phyloP scores from a whole-genome alignment of 1,139 yeast species.

The Taphrina pruni region DNA sequence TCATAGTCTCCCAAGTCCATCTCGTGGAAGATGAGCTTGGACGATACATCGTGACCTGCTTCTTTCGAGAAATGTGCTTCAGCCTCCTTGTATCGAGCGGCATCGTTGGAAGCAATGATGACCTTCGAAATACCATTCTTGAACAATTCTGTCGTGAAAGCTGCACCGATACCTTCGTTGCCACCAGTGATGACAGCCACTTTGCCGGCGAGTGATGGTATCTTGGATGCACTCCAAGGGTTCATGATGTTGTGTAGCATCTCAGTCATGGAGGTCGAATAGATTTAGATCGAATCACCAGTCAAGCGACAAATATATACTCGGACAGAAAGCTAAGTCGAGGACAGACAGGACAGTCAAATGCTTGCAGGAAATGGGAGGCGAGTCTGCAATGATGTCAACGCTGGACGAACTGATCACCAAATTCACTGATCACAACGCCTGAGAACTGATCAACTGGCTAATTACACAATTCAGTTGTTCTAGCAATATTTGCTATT shows the following conservation, averaged over 20 bases:
- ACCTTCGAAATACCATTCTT: constrained; percentile 30
- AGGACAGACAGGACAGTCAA: not conserved
- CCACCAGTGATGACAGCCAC: constrained; percentile 49
- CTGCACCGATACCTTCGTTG: constrained; percentile 46
- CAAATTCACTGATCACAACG: not conserved
- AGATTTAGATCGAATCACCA: not conserved
- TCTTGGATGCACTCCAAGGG: constrained; percentile 48
- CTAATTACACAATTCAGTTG: too few relatives aligned
- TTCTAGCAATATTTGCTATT: too few relatives aligned
- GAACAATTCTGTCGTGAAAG: constrained; percentile 44
- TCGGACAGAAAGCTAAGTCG: not conserved
- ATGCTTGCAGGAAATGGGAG: too few relatives aligned
- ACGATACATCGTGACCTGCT: constrained; percentile 29
- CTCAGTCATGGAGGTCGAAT: constrained; percentile 7
- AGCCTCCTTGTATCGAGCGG: constrained; percentile 31
- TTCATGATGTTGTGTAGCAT: constrained; percentile 33
- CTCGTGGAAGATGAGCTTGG: constrained; percentile 22
- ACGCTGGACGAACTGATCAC: not conserved
- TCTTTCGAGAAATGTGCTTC: constrained; percentile 32
- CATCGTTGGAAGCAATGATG: constrained; percentile 32
- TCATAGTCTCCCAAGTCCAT: constrained; percentile 28
- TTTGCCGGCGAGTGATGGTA: constrained; percentile 57
- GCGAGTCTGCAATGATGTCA: not conserved
- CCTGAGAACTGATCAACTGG: not conserved
- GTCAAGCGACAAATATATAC: not conserved